Percentiles rank a stretch among this genome's conserved stretches.
These are phyloP conservation scores for Fusarium xyrophilum DNA, from an alignment of 2,329 filamentous ascomycete genomes.

Conservation along the genomic window DNA sequence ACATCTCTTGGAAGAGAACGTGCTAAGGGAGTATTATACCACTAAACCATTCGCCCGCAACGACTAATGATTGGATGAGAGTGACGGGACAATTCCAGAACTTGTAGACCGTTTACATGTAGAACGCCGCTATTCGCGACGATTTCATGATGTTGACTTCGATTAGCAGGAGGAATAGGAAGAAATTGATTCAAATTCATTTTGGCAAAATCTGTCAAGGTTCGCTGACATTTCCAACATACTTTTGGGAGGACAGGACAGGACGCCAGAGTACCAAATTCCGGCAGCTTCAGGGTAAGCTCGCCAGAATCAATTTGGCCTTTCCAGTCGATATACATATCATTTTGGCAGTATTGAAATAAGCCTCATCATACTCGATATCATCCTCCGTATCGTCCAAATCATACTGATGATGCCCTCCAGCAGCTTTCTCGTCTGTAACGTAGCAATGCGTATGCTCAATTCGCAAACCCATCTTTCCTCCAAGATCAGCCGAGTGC, in stretches of 20 bases:
- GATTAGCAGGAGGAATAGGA: accelerated
- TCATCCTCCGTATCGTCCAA: conserved; percentile 40
- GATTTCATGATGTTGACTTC: accelerated
- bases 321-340: not conserved
- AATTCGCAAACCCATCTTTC: conserved; percentile 38
- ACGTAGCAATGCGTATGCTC: conserved; percentile 58
- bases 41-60: conserved; percentile 21
- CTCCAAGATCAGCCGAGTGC: accelerated
- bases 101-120: accelerated
- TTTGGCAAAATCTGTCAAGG: accelerated
- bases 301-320: not conserved
- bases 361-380: conserved; percentile 56
- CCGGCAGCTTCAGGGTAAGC: not conserved
- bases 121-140: accelerated
- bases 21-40: conserved; percentile 32
- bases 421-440: not conserved
- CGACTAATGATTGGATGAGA: not conserved
- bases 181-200: accelerated
- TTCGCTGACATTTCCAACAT: no score
- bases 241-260: no score
- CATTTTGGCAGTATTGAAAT: conserved; percentile 34
- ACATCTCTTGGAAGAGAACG: not conserved
- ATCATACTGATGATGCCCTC: conserved; percentile 53
- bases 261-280: accelerated
- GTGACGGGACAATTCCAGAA: accelerated